Conservation (phyloP, 2,329 filamentous ascomycete genomes). For the Colletotrichum cereale region DNA sequence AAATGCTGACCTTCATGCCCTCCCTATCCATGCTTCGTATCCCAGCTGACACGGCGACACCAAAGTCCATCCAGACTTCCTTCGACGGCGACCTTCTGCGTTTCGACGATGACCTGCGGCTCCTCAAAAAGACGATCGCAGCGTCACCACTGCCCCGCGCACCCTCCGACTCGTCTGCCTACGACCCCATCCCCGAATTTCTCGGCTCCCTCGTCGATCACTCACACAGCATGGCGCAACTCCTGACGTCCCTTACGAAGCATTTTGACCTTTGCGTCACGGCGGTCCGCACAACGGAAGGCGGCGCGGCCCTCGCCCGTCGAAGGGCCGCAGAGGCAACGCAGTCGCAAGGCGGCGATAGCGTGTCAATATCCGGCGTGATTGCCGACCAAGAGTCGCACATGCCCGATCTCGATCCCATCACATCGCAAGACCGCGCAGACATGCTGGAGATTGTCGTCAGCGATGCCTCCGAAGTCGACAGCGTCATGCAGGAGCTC, state of each 20-base stretch:
- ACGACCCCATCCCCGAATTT: slow-evolving; percentile 62
- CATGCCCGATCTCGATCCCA: slow-evolving; percentile 70
- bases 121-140: slow-evolving; percentile 70
- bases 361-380: slow-evolving; percentile 75
- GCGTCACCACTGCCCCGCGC: slow-evolving; percentile 52
- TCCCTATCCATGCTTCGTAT: neutral
- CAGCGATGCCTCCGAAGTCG: slow-evolving; percentile 76
- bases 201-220: slow-evolving; percentile 77
- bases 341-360: slow-evolving; percentile 59
- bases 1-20: neutral
- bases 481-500: slow-evolving; percentile 78
- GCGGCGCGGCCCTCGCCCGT: slow-evolving; percentile 76
- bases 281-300: slow-evolving; percentile 90
- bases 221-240: slow-evolving; percentile 84
- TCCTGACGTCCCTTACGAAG: slow-evolving; percentile 82
- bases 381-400: slow-evolving; percentile 70
- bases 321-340: slow-evolving; percentile 75
- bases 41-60: neutral
- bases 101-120: slow-evolving; percentile 81
- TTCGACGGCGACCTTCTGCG: slow-evolving; percentile 82
- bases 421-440: slow-evolving; percentile 79
- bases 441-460: slow-evolving; percentile 88
- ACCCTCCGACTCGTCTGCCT: slow-evolving; percentile 51
- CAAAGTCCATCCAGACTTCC: slow-evolving; percentile 71
- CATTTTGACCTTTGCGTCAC: slow-evolving; percentile 96